phyloP scores from a whole-genome alignment of 495 filamentous ascomycete species.

The Peziza echinospora region DNA sequence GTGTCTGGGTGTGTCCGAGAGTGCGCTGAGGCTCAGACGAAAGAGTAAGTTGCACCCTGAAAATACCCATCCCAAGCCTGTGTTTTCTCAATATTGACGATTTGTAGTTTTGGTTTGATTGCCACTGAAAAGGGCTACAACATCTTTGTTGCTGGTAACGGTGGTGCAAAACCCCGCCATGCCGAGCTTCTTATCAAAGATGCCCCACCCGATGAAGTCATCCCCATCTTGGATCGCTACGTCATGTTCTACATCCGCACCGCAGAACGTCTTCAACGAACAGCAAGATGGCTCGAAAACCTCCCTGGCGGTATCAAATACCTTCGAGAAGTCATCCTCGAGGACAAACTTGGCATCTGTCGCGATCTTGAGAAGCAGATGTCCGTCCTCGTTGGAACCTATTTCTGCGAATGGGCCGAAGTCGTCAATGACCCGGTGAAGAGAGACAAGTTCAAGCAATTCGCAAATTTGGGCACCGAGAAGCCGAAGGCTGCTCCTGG shows the following conservation, averaged over 20 bases:
- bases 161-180: constrained; percentile 71
- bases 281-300: constrained; percentile 77
- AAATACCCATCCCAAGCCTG: constrained; percentile 1
- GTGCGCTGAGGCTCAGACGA: constrained; percentile 89
- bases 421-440: constrained; percentile 48
- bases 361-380: constrained; percentile 77
- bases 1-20: constrained; percentile 85
- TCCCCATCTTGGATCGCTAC: constrained; percentile 78
- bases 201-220: constrained; percentile 62
- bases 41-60: constrained; percentile 38
- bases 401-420: constrained; percentile 91
- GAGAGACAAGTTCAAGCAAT: constrained; percentile 59
- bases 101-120: constrained; percentile 61
- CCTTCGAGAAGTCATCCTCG: constrained; percentile 60
- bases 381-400: constrained; percentile 68
- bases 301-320: constrained; percentile 76
- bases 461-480: constrained; percentile 63
- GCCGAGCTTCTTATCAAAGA: constrained; percentile 80
- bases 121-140: constrained; percentile 93
- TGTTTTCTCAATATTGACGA: constrained; percentile 7
- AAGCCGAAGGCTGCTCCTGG: constrained; percentile 1
- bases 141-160: constrained; percentile 83
- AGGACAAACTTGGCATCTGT: constrained; percentile 77
- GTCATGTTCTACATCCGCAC: constrained; percentile 94
- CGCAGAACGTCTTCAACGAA: constrained; percentile 84